Evolutionary conservation across 768 basidiomycete species (phyloP).

Genomic region (Terana coerulea): DNA sequence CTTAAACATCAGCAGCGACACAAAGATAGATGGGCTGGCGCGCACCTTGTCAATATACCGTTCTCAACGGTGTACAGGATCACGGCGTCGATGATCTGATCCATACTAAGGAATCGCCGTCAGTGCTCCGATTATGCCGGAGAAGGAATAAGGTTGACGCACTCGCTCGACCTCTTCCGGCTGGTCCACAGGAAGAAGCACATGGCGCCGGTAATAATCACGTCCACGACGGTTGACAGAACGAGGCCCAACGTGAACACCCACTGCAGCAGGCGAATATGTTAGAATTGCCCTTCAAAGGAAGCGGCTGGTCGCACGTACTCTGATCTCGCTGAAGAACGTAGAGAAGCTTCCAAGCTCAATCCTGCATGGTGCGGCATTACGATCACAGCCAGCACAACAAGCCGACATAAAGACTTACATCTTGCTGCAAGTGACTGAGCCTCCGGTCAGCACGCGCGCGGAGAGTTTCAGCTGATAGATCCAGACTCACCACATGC

Average conservation of each 20-base stretch:
- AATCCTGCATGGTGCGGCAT: slow-evolving; percentile 8
- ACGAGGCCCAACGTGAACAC: slow-evolving; percentile 25
- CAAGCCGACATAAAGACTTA: neutral
- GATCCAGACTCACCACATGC: slow-evolving; percentile 8
- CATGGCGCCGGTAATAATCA: slow-evolving; percentile 22
- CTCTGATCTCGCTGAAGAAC: slow-evolving; percentile 18
- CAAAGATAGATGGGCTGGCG: neutral
- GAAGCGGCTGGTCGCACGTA: slow-evolving; percentile 7
- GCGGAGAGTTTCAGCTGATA: neutral
- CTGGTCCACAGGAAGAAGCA: slow-evolving; percentile 22
- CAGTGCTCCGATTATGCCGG: neutral
- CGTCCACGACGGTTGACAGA: slow-evolving; percentile 22
- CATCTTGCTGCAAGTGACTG: slow-evolving; percentile 10
- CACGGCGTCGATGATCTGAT: slow-evolving; percentile 24
- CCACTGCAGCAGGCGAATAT: slow-evolving; percentile 17
- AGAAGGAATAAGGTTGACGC: neutral
- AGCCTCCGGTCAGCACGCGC: neutral
- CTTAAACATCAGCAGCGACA: neutral
- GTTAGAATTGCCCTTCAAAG: too few relatives aligned
- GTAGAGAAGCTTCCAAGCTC: slow-evolving; percentile 15
- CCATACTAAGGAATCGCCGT: slow-evolving; percentile 16
- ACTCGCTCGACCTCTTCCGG: slow-evolving; percentile 23
- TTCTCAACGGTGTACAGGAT: slow-evolving; percentile 27
- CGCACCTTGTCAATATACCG: slow-evolving; percentile 24
- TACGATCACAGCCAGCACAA: neutral